These are phyloP conservation scores for Phytophthora colocasiae DNA, from an alignment of 352 stramenopile species.

Conservation along the genomic window DNA sequence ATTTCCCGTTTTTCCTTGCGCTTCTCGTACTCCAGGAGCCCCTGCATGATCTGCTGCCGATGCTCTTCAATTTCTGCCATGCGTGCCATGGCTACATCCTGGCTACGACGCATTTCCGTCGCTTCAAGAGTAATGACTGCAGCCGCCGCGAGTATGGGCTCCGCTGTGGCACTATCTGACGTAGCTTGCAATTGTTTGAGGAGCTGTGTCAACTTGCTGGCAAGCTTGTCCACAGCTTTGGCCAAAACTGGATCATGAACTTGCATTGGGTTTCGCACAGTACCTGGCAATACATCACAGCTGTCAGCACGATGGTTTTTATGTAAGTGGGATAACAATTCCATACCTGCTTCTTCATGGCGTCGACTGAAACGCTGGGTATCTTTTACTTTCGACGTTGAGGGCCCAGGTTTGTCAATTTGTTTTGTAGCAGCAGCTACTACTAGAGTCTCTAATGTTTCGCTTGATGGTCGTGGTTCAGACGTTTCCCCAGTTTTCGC, in stretches of 20 bases:
- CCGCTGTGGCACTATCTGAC: conserved; percentile 19
- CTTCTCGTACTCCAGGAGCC: conserved; percentile 62
- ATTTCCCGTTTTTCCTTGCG: conserved; percentile 51
- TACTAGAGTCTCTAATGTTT: conserved; percentile 33
- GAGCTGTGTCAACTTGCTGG: conserved; percentile 53
- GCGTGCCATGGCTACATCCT: conserved; percentile 51
- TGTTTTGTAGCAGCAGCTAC: conserved; percentile 26
- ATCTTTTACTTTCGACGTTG: conserved; percentile 30
- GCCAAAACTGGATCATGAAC: conserved; percentile 65
- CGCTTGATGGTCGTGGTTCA: conserved; percentile 4
- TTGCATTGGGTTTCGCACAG: conserved; percentile 31
- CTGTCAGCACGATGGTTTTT: conserved; percentile 3
- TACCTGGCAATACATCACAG: conserved; percentile 5
- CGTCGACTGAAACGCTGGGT: conserved; percentile 19
- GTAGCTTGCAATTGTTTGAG: conserved; percentile 36
- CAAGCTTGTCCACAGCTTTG: conserved; percentile 70
- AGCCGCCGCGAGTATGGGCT: conserved; percentile 42
- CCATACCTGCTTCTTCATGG: conserved; percentile 13
- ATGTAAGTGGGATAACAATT: not conserved
- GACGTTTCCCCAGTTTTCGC: not conserved
- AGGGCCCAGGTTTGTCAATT: conserved; percentile 2
- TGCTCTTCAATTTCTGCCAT: conserved; percentile 72
- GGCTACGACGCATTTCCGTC: conserved; percentile 54
- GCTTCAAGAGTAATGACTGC: conserved; percentile 51
- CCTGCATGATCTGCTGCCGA: conserved; percentile 67